A percentile compares a stretch with the other conserved stretches of the same genome.
phyloP scores from a whole-genome alignment of 2,329 filamentous ascomycete species.

The Dothideomycetes sp. region DNA sequence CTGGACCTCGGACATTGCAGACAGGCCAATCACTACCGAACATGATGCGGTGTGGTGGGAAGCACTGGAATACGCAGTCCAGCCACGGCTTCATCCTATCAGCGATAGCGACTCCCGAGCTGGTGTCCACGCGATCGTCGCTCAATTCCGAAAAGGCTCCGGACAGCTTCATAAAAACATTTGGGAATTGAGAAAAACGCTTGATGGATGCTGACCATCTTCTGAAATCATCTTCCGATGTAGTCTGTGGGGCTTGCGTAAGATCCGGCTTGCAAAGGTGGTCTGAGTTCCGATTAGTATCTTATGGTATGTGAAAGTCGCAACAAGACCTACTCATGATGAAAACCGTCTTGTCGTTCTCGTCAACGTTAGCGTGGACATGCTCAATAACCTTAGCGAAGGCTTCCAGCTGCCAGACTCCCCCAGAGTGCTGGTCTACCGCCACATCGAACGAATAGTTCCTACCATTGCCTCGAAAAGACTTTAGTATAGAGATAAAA shows the following conservation, averaged over 20 bases:
- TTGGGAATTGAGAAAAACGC: constrained; percentile 51
- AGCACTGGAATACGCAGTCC: constrained; percentile 58
- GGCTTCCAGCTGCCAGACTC: constrained; percentile 45
- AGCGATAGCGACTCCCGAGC: constrained; percentile 46
- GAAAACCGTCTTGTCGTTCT: constrained; percentile 51
- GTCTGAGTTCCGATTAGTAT: constrained; percentile 40
- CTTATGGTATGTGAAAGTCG: neutral
- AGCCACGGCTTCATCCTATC: constrained; percentile 59
- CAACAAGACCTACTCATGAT: constrained; percentile 53
- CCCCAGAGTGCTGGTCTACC: constrained; percentile 68
- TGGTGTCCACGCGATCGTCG: constrained; percentile 30
- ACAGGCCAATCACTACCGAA: constrained; percentile 94
- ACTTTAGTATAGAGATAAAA: constrained; percentile 39
- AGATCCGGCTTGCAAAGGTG: constrained; percentile 86
- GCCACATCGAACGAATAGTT: constrained; percentile 71
- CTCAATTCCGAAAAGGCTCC: constrained; percentile 73
- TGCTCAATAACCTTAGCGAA: constrained; percentile 24
- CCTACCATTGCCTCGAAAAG: constrained; percentile 46
- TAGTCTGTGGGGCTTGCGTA: constrained; percentile 35
- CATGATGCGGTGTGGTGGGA: constrained; percentile 65
- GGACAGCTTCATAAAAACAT: constrained; percentile 84
- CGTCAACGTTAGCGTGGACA: constrained; percentile 50
- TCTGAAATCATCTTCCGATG: constrained; percentile 40
- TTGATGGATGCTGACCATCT: constrained; percentile 62
- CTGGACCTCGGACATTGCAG: constrained; percentile 57